Evolutionary conservation across 108 stramenopile genomes (phyloP), one percentile per base, ranked within the genome.

Genomic region (Stephanodiscus triporus): DNA sequence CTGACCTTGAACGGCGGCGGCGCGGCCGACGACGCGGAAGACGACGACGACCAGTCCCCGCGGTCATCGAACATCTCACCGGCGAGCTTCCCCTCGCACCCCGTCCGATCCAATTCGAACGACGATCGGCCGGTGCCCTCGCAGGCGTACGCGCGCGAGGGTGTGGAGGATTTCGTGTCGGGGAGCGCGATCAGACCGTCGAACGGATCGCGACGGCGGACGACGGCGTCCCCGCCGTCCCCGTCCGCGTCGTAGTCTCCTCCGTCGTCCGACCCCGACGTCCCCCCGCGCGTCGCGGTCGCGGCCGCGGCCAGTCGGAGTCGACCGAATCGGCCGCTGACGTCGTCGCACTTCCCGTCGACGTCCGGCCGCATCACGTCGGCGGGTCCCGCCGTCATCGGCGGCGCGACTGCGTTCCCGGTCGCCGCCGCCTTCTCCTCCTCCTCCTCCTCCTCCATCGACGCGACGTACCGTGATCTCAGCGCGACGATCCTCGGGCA

Each of bases 31-130:
- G 8, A 16, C 7, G 10, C 43, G 2, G 20, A 30, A 5, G 19
- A 22, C 60, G 13, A 4, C 26, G 43, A 26, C 32, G 19, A 17
- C 57, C 24, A 42, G n/a, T n/a, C n/a, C n/a, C n/a, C n/a, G n/a
- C n/a, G n/a, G n/a, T n/a, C n/a, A n/a, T n/a, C 73, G 68, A 81
- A 81, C 53, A 81, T 76, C 32, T 81, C 75, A 34, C 23, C 27
- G 2, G 69, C 51, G 0, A 81, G 49, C 45, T 81, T 81, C 0
- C 4, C 43, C 30, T 81, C 80, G 30, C 75, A 76, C 0, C 37
- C n/a, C n/a, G n/a, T n/a, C n/a, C 63, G 13, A 17, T 70, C 22
- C 70, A 63, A 59, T 59, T 29, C 61, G 50, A 81, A 81, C 38
- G 48, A 22, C 6, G 23, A 17, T 22, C 32, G 43, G 26, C 34